phyloP scores from a whole-genome alignment of 352 stramenopile species.

The Phytophthora tubulina region DNA sequence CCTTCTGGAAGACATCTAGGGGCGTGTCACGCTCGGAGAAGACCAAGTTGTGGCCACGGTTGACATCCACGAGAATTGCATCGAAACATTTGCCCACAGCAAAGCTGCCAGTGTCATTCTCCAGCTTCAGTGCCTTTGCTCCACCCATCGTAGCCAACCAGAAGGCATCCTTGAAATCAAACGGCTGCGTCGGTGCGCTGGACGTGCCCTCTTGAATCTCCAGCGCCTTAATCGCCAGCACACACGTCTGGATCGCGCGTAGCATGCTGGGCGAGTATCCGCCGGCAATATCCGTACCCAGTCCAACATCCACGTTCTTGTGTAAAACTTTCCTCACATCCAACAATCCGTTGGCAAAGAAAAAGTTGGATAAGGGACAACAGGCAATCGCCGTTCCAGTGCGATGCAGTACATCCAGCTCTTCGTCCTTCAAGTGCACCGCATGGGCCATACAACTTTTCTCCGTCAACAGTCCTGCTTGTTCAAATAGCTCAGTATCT shows the following conservation, averaged over 20 bases:
- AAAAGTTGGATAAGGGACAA: slow-evolving; percentile 94
- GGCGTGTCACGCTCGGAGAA: slow-evolving; percentile 51
- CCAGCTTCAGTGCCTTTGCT: slow-evolving; percentile 74
- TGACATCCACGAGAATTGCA: slow-evolving; percentile 80
- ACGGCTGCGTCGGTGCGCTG: slow-evolving; percentile 12
- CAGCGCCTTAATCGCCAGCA: slow-evolving; percentile 77
- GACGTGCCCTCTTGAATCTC: slow-evolving; percentile 52
- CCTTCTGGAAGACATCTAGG: slow-evolving; percentile 83
- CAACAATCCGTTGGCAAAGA: slow-evolving; percentile 82
- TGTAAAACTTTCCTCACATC: slow-evolving; percentile 64
- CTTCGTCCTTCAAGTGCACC: slow-evolving; percentile 75
- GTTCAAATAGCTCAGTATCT: slow-evolving; percentile 81
- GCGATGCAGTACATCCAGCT: slow-evolving; percentile 64
- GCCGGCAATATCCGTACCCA: slow-evolving; percentile 93
- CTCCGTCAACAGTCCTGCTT: slow-evolving; percentile 68
- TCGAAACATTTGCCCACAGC: slow-evolving; percentile 86
- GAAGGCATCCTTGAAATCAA: slow-evolving; percentile 89
- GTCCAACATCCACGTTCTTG: slow-evolving; percentile 57
- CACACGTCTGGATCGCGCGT: slow-evolving; percentile 79
- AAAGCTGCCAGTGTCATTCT: slow-evolving; percentile 83
- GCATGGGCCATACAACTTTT: slow-evolving; percentile 90
- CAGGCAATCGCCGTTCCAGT: slow-evolving; percentile 81
- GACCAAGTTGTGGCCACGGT: slow-evolving; percentile 57
- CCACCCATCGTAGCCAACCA: slow-evolving; percentile 90
- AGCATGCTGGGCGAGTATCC: slow-evolving; percentile 93